Percentiles rank a stretch among this genome's conserved stretches.
These are phyloP conservation scores for Colletotrichum phormii DNA, from an alignment of 2,329 filamentous ascomycete species.

Conservation along the genomic window DNA sequence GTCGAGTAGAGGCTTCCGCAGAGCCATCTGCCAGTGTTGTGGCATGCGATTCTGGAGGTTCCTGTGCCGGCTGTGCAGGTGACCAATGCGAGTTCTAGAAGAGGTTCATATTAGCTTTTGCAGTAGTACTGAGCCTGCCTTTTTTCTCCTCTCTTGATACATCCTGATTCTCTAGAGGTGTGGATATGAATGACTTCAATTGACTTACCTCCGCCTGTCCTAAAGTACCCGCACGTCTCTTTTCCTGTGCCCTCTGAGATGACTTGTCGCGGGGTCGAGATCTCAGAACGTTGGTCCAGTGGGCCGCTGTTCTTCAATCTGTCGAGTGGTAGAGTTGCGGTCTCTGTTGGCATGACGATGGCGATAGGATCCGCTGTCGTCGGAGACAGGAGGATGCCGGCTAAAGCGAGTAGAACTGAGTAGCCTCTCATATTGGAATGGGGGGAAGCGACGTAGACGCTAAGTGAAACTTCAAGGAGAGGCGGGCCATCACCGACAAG, in stretches of 20 bases:
- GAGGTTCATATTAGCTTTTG: background rate
- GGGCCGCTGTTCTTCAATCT: background rate
- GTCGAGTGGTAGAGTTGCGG: background rate
- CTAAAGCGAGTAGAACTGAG: background rate
- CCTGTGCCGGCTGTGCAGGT: background rate
- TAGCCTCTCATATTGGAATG: background rate
- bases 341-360: background rate
- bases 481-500: background rate
- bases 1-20: constrained; percentile 4
- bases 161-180: background rate
- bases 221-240: background rate
- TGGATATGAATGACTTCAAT: too few species aligned
- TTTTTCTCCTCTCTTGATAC: background rate
- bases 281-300: background rate
- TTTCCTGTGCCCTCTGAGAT: background rate
- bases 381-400: background rate
- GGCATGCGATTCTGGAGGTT: background rate
- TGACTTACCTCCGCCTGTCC: background rate
- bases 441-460: background rate
- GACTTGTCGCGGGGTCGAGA: background rate
- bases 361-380: background rate
- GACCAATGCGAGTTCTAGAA: background rate
- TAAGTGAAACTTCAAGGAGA: background rate
- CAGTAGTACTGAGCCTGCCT: too few species aligned
- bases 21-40: background rate